Conservation (phyloP, 164 flowering plant species). For the Sextonia rubra region DNA sequence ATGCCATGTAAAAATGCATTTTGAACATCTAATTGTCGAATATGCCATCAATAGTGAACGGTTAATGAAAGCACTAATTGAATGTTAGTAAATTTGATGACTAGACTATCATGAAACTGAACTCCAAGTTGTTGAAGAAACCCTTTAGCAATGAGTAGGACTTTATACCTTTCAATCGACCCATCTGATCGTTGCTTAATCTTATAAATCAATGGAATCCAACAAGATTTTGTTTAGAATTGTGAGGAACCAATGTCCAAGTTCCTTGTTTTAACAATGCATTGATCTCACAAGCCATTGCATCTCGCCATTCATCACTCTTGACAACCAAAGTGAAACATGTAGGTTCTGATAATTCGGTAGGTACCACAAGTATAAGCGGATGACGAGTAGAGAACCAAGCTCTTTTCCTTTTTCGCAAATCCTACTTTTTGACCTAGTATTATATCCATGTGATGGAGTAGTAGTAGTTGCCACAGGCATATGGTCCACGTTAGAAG, state of each 20-base stretch:
- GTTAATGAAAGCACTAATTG: background rate
- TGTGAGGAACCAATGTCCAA: background rate
- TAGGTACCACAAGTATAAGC: background rate
- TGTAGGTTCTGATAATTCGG: background rate
- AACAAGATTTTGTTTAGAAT: background rate
- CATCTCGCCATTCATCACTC: background rate
- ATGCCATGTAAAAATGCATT: too few relatives aligned
- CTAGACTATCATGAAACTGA: background rate
- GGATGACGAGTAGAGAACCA: background rate
- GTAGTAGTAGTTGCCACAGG: too few relatives aligned
- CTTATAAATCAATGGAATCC: background rate
- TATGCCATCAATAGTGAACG: background rate
- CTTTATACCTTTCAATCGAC: background rate
- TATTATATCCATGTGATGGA: background rate
- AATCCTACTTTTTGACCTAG: background rate
- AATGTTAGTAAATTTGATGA: background rate
- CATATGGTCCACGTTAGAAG: background rate
- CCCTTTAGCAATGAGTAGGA: background rate
- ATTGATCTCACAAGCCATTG: background rate
- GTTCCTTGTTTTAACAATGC: background rate
- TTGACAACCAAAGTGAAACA: background rate
- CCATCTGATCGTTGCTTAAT: background rate
- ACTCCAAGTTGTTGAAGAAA: slow-evolving; percentile 1
- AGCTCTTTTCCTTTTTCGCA: background rate
- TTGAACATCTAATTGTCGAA: too few relatives aligned